phyloP scores from a whole-genome alignment of 2,329 filamentous ascomycete genomes.

The Fusarium redolens region DNA sequence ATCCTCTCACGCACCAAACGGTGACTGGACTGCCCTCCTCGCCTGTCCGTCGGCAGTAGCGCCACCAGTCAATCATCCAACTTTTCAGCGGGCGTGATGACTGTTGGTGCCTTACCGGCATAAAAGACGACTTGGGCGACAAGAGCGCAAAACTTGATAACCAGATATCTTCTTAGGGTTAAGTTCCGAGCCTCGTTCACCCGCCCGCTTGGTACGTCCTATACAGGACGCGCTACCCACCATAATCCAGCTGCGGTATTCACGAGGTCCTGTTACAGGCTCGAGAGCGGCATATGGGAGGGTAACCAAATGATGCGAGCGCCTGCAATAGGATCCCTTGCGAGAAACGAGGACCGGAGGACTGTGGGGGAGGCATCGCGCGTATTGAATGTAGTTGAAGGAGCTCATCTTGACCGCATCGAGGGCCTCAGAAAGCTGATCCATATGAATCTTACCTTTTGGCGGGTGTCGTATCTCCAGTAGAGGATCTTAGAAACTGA shows the following conservation, averaged over 20 bases:
- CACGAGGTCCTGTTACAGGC: constrained; percentile 68
- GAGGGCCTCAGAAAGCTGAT: constrained; percentile 23
- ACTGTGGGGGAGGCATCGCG: constrained; percentile 84
- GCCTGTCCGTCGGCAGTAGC: constrained; percentile 59
- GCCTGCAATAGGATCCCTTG: constrained; percentile 69
- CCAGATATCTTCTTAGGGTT: constrained; percentile 91
- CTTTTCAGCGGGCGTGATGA: constrained; percentile 62
- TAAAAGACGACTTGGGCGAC: constrained; percentile 79
- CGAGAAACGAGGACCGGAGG: constrained; percentile 79
- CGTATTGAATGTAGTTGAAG: constrained; percentile 59
- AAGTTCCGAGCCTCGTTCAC: constrained; percentile 86
- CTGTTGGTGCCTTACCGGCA: constrained; percentile 49
- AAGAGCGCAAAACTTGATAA: constrained; percentile 75
- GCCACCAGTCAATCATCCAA: constrained; percentile 51
- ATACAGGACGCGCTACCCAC: constrained; percentile 43
- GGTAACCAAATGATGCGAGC: constrained; percentile 51
- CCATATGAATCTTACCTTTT: constrained; percentile 22
- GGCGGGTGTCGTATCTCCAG: constrained; percentile 31
- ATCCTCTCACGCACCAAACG: constrained; percentile 64
- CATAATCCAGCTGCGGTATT: constrained; percentile 61
- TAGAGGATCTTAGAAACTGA: constrained; percentile 25
- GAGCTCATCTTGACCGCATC: constrained; percentile 52
- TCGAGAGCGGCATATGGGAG: constrained; percentile 68
- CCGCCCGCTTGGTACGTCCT: constrained; percentile 56
- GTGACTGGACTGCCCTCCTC: constrained; percentile 68